A percentile compares a stretch with the other conserved stretches of the same genome.
Conservation (phyloP, 768 basidiomycete genomes). For the Paxillus involutus region DNA sequence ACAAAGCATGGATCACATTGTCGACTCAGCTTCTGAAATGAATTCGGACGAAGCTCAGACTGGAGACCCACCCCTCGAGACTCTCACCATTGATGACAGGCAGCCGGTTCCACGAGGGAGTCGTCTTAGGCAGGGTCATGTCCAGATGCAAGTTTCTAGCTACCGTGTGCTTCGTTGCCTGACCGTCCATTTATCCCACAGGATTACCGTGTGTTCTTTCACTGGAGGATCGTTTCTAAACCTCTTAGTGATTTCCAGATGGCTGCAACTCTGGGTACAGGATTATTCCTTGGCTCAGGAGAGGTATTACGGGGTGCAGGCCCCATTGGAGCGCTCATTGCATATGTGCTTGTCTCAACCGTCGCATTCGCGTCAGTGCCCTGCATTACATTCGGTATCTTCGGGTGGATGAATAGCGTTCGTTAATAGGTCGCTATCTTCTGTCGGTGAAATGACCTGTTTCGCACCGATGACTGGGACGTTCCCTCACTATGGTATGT, state of each 20-base stretch:
- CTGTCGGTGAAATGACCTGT: conserved; percentile 76
- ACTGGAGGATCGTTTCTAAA: neutral
- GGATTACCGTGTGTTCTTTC: conserved; percentile 52
- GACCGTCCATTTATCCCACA: neutral
- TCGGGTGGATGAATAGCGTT: neutral
- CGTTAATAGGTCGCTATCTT: conserved; percentile 51
- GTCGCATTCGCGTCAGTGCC: conserved; percentile 57
- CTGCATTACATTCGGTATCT: conserved; percentile 24
- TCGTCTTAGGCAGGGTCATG: conserved; percentile 68
- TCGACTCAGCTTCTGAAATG: no score
- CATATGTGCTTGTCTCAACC: conserved; percentile 63
- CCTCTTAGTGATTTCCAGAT: conserved; percentile 39
- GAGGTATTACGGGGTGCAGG: conserved; percentile 60
- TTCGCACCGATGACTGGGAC: conserved; percentile 78
- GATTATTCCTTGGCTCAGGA: conserved; percentile 73
- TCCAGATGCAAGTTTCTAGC: conserved; percentile 59
- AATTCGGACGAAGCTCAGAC: no score
- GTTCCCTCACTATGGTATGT: conserved; percentile 66
- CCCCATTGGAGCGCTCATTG: conserved; percentile 65
- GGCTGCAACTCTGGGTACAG: conserved; percentile 75
- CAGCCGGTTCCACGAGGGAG: no score
- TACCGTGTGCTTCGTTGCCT: neutral
- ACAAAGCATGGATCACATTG: no score
- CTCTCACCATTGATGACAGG: no score
- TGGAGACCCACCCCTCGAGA: no score